phyloP scores from a whole-genome alignment of 352 stramenopile species.

The Globisporangium paddicum region DNA sequence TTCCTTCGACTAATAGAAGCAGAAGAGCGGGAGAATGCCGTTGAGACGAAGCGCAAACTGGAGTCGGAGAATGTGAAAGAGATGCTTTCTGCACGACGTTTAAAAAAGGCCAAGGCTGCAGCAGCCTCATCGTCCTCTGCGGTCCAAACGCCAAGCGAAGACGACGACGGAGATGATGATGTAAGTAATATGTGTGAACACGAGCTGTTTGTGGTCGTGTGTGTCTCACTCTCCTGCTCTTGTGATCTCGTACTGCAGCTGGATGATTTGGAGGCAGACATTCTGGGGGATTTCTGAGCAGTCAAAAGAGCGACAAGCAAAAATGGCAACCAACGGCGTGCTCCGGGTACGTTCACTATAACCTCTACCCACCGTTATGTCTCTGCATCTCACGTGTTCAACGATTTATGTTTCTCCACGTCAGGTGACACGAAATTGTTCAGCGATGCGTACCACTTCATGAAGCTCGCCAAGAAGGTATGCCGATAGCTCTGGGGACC shows the following conservation, averaged over 20 bases:
- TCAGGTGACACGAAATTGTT: background rate
- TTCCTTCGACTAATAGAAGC: constrained; percentile 73
- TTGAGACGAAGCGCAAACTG: constrained; percentile 55
- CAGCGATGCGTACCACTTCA: background rate
- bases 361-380: background rate
- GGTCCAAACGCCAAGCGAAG: constrained; percentile 9
- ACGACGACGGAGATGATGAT: constrained; percentile 30
- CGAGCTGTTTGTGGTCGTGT: background rate
- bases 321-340: background rate
- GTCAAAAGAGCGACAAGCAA: background rate
- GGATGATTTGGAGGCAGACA: constrained; percentile 73
- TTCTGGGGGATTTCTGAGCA: constrained; percentile 56
- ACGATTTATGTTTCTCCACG: background rate
- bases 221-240: background rate
- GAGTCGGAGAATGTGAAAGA: constrained; percentile 49
- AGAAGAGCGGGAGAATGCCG: constrained; percentile 60
- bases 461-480: background rate
- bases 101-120: constrained; percentile 20
- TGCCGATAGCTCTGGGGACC: background rate
- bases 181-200: constrained; percentile 3
- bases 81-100: constrained; percentile 45
- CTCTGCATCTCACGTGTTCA: background rate
- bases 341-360: background rate
- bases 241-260: constrained; percentile 26
- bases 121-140: background rate